Evolutionary conservation across 2,329 filamentous ascomycete genomes (phyloP).

Genomic region (Talaromyces sp.): DNA sequence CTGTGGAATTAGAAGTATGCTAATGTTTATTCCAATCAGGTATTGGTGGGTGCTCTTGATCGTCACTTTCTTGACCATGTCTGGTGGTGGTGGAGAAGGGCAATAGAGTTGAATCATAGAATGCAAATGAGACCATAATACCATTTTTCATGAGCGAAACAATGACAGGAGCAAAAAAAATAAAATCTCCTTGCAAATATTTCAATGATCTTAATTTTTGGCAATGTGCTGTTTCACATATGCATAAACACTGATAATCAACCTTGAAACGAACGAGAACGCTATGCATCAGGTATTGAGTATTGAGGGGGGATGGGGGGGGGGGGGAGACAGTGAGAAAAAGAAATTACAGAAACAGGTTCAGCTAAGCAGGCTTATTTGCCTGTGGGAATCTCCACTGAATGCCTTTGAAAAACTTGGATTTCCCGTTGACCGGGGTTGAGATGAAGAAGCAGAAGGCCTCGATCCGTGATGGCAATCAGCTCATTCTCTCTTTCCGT

Average conservation of each 20-base stretch:
- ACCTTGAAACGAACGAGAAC: neutral
- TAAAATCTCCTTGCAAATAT: no score
- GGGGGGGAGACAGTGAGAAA: no score
- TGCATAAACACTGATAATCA: neutral
- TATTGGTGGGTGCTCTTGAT: constrained; percentile 54
- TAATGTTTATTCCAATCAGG: constrained; percentile 25
- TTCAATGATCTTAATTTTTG: no score
- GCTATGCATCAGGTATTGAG: neutral
- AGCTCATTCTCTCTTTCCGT: constrained; percentile 41
- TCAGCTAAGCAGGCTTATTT: no score
- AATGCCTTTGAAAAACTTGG: neutral
- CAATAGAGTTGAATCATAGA: constrained; percentile 6
- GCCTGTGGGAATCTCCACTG: neutral
- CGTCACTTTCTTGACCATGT: constrained; percentile 44
- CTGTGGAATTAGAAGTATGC: neutral
- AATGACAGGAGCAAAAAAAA: neutral
- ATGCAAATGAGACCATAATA: constrained; percentile 2
- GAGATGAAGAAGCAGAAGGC: constrained; percentile 43
- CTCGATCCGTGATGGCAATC: constrained; percentile 45
- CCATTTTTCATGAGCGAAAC: neutral
- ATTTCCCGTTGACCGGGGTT: constrained; percentile 7
- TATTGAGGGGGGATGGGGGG: no score
- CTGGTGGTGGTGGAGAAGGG: constrained; percentile 41
- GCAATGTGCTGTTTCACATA: neutral
- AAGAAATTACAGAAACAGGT: no score